phyloP scores from a whole-genome alignment of 495 filamentous ascomycete genomes.

The Aspergillus asperescens region DNA sequence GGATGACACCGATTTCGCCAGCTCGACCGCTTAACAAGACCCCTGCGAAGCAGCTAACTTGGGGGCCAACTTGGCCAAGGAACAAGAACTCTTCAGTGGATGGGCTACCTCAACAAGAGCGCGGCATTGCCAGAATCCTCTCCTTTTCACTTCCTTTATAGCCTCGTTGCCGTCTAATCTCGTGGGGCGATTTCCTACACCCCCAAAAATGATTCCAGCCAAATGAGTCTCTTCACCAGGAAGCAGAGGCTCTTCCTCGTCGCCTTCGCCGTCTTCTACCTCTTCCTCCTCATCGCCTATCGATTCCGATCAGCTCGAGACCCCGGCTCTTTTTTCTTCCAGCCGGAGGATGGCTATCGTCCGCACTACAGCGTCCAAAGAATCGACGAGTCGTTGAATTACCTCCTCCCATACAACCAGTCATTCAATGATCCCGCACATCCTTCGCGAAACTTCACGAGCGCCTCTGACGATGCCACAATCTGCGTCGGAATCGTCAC shows the following conservation, averaged over 20 bases:
- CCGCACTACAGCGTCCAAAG: conserved; percentile 20
- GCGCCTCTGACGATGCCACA: conserved; percentile 7
- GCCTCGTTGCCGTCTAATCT: neutral
- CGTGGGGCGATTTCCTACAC: no score
- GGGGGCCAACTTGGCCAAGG: no score
- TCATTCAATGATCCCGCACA: neutral
- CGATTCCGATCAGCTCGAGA: conserved; percentile 22
- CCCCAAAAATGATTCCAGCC: neutral
- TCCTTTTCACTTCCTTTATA: neutral
- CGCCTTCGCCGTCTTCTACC: conserved; percentile 26
- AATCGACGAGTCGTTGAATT: conserved; percentile 20
- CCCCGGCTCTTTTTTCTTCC: conserved; percentile 25
- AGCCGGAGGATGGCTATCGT: conserved; percentile 23
- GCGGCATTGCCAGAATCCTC: neutral
- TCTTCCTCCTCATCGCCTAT: conserved; percentile 25
- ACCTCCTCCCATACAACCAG: conserved; percentile 19
- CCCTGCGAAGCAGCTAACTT: no score
- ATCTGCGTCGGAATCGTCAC: conserved; percentile 37
- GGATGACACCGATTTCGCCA: no score
- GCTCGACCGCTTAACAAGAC: no score
- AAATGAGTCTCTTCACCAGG: conserved; percentile 13
- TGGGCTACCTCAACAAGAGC: neutral
- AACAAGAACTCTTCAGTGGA: no score
- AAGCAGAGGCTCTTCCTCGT: conserved; percentile 23
- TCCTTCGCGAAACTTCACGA: conserved; percentile 1